phyloP scores from a whole-genome alignment of 306 rosid genomes.

The Neltuma alba region DNA sequence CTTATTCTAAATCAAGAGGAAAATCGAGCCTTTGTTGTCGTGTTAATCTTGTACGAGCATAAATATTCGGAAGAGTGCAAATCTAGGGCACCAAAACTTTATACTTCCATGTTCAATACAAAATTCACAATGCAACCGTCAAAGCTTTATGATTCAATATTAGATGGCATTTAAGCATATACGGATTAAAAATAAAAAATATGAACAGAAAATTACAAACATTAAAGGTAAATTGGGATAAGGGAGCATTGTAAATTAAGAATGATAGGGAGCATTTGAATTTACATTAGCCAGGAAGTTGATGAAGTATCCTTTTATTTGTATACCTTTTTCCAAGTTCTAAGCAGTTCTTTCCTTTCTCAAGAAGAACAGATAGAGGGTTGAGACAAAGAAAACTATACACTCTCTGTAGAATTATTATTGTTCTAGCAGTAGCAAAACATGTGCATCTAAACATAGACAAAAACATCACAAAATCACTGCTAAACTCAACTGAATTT shows the following conservation, averaged over 20 bases:
- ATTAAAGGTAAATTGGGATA: not conserved
- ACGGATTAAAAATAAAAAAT: not conserved
- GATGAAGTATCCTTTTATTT: constrained; percentile 10
- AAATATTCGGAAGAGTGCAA: not conserved
- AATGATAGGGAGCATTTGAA: not conserved
- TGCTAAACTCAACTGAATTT: constrained; percentile 13
- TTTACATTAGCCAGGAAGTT: not conserved
- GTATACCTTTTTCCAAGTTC: not conserved
- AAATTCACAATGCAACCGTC: not conserved
- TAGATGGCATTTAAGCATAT: not conserved
- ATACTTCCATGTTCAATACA: not conserved
- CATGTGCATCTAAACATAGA: not conserved
- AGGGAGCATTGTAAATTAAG: not conserved
- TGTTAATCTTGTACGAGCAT: not conserved
- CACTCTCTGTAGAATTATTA: constrained; percentile 12
- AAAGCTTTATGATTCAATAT: not conserved
- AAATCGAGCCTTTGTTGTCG: not conserved
- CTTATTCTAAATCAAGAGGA: not conserved
- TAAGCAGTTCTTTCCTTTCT: not conserved
- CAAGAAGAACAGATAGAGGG: not conserved
- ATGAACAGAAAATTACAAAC: not conserved
- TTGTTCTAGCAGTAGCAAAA: constrained; percentile 12
- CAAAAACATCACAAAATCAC: not conserved
- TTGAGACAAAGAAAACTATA: not conserved
- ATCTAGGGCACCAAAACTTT: not conserved